Evolutionary conservation across 2,329 filamentous ascomycete genomes (phyloP).

Genomic region (Zelopaecilomyces penicillatus): DNA sequence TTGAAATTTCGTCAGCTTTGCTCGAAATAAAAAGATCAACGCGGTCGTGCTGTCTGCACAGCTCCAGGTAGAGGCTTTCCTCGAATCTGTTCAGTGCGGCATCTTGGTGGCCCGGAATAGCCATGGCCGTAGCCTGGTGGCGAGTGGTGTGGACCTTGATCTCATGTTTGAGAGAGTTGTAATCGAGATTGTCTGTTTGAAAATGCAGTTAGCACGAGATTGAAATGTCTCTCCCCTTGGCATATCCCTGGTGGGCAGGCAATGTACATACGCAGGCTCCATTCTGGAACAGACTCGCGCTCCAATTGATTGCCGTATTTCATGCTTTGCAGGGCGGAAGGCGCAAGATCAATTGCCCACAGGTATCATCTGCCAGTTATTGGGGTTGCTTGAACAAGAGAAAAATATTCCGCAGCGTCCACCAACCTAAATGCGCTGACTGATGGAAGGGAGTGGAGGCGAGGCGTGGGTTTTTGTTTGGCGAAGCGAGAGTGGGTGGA

Average conservation of each 20-base stretch:
- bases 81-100: constrained; percentile 55
- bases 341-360: neutral
- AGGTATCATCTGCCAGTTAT: too few relatives aligned
- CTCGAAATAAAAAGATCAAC: constrained; percentile 71
- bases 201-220: neutral
- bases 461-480: too few relatives aligned
- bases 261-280: constrained; percentile 58
- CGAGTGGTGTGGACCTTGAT: constrained; percentile 74
- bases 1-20: constrained; percentile 69
- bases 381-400: too few relatives aligned
- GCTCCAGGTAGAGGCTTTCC: constrained; percentile 59
- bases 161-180: constrained; percentile 76
- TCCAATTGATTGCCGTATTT: constrained; percentile 50
- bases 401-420: too few relatives aligned
- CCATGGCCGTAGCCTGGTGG: constrained; percentile 59
- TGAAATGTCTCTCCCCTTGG: neutral
- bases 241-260: neutral
- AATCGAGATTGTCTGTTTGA: constrained; percentile 69
- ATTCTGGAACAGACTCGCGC: constrained; percentile 71
- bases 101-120: constrained; percentile 65
- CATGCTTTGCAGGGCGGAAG: constrained; percentile 19
- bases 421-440: too few relatives aligned
- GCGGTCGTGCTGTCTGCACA: constrained; percentile 67
- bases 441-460: too few relatives aligned
- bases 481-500: too few relatives aligned